These are phyloP conservation scores for Diversispora epigaea DNA, from an alignment of 192 early-diverging fungal genomes.

Conservation along the genomic window DNA sequence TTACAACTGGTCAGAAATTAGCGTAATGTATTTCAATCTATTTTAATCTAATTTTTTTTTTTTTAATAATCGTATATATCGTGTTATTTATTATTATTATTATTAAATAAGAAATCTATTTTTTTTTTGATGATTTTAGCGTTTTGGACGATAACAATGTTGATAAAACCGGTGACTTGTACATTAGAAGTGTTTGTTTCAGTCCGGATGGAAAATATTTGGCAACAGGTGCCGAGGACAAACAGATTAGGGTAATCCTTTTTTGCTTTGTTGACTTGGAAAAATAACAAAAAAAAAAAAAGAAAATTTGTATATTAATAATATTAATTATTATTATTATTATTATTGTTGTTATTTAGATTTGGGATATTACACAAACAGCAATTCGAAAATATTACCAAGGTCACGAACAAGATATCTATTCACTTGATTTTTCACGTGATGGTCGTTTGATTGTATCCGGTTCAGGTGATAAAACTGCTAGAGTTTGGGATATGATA, in stretches of 20 bases:
- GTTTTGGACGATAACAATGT: constrained; percentile 76
- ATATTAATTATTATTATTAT: not conserved
- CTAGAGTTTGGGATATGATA: constrained; percentile 85
- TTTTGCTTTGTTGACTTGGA: too few species aligned
- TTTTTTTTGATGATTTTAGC: constrained; percentile 40
- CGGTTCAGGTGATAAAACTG: constrained; percentile 83
- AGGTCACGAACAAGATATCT: constrained; percentile 97
- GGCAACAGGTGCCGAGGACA: constrained; percentile 96
- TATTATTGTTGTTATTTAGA: constrained; percentile 35
- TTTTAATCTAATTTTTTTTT: constrained; percentile 24
- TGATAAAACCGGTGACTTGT: constrained; percentile 81
- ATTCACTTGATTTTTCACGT: constrained; percentile 89
- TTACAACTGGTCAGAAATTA: constrained; percentile 70
- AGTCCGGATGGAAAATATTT: constrained; percentile 87
- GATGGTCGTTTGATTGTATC: constrained; percentile 89
- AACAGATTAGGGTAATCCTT: constrained; percentile 78
- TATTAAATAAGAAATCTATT: not conserved
- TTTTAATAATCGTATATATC: constrained; percentile 26
- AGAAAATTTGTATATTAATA: too few species aligned
- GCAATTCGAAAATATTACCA: constrained; percentile 65
- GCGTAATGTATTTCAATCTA: constrained; percentile 44
- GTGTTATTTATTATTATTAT: not conserved
- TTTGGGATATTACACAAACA: constrained; percentile 68
- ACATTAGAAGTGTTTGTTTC: constrained; percentile 96
- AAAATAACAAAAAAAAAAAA: too few species aligned